Percentiles rank a stretch among this genome's conserved stretches.
These are phyloP conservation scores for Artemisia annua DNA, from an alignment of 129 eudicot species.

Conservation along the genomic window DNA sequence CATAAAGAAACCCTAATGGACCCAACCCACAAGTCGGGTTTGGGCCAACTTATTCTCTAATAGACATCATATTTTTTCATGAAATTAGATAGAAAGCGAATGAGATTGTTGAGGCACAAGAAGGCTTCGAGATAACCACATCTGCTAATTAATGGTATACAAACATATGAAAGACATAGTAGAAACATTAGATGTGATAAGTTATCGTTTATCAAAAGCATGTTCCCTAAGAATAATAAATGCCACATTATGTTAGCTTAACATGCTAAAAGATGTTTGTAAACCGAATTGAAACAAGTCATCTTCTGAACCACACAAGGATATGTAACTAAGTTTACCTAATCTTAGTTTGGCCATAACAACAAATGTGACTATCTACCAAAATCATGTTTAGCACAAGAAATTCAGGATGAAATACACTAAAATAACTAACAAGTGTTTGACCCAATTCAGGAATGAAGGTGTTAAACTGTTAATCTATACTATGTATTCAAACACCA, in stretches of 20 bases:
- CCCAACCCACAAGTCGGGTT: too few relatives aligned
- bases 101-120: neutral
- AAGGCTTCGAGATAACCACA: constrained; percentile 1
- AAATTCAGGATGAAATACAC: neutral
- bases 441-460: too few relatives aligned
- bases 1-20: too few relatives aligned
- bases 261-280: neutral
- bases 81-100: neutral
- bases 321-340: neutral
- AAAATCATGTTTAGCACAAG: neutral
- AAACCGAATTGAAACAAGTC: neutral
- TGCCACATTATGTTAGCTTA: constrained; percentile 18
- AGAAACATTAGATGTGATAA: neutral
- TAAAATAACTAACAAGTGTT: too few relatives aligned
- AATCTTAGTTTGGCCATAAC: constrained; percentile 23
- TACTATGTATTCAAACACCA: too few relatives aligned
- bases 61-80: too few relatives aligned
- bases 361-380: constrained; percentile 7
- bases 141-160: neutral
- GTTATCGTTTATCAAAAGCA: neutral
- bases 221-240: constrained; percentile 3
- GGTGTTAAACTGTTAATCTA: too few relatives aligned
- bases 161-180: neutral
- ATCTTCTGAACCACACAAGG: neutral
- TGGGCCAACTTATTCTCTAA: too few relatives aligned